Evolutionary conservation across 306 rosid species (phyloP).

Genomic region (Cicer yamashitae): DNA sequence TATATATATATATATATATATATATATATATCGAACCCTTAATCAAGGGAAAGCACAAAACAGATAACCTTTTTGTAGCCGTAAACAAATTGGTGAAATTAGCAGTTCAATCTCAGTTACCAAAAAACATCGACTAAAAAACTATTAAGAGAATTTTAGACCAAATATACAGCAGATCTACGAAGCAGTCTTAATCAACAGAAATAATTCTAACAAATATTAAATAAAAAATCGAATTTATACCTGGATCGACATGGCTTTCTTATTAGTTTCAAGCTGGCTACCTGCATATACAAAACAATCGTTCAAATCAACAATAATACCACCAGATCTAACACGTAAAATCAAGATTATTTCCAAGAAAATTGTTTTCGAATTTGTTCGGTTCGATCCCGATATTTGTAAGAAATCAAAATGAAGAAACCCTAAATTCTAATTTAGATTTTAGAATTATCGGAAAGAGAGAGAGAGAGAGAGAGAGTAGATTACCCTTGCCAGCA

Average conservation of each 20-base stretch:
- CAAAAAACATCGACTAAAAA: not conserved
- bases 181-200: not conserved
- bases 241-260: conserved; percentile 89
- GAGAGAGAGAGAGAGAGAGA: not conserved
- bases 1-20: no score
- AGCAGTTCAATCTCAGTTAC: not conserved
- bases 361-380: not conserved
- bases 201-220: not conserved
- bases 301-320: conserved; percentile 16
- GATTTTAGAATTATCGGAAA: not conserved
- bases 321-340: conserved; percentile 41
- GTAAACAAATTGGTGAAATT: not conserved
- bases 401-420: not conserved
- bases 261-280: conserved; percentile 87
- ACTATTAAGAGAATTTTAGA: not conserved
- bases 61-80: not conserved
- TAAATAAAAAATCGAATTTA: not conserved
- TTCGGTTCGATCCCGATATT: not conserved
- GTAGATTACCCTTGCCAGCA: conserved; percentile 56
- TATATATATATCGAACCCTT: no score
- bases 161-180: not conserved
- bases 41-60: not conserved
- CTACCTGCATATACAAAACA: conserved; percentile 58
- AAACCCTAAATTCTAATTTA: not conserved
- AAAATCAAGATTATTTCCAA: not conserved